Evolutionary conservation across 176 grass and related monocot species (phyloP).

Genomic region (Oryza coarctata): DNA sequence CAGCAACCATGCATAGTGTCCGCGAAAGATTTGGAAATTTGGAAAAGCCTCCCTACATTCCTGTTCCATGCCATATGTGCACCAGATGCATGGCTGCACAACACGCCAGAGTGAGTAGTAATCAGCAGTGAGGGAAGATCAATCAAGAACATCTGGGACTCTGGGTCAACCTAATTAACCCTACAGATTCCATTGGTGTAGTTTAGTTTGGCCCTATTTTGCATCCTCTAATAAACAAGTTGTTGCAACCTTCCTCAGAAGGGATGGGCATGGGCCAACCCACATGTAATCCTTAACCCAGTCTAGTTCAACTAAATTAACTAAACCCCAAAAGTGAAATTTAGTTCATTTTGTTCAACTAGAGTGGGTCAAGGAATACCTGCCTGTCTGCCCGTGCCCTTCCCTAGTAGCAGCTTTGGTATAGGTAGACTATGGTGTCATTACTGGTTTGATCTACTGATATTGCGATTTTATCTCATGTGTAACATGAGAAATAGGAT

Average conservation of each 20-base stretch:
- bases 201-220: background rate
- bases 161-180: background rate
- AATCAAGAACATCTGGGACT: background rate
- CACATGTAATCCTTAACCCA: too few relatives aligned
- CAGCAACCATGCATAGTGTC: background rate
- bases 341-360: too few relatives aligned
- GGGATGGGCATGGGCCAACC: too few relatives aligned
- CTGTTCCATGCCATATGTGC: background rate
- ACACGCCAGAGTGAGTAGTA: background rate
- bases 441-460: background rate
- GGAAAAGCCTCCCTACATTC: background rate
- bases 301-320: too few relatives aligned
- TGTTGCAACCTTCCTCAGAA: background rate
- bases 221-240: background rate
- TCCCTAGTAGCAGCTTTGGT: background rate
- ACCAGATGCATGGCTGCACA: background rate
- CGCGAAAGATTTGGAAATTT: background rate
- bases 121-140: background rate
- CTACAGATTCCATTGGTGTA: background rate
- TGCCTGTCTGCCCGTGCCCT: too few relatives aligned
- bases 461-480: background rate
- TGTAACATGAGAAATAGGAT: background rate
- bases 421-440: background rate
- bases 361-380: too few relatives aligned
- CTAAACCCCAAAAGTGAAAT: too few relatives aligned